Conservation (phyloP, 441 rosid species). For the Geranium incanum region DNA sequence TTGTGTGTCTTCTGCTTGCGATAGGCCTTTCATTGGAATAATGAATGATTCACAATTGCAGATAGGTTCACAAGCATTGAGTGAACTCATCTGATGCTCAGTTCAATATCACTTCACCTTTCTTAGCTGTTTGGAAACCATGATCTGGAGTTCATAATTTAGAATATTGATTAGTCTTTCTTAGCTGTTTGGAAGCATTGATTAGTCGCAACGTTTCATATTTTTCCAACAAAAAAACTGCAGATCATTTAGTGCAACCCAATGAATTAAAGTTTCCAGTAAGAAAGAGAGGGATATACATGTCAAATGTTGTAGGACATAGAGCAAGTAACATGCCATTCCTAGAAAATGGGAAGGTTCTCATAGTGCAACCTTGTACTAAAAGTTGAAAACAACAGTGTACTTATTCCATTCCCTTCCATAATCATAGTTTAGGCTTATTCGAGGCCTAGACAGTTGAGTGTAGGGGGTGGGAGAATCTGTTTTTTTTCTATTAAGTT, state of each 20-base stretch:
- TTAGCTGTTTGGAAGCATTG: neutral
- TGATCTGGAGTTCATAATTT: neutral
- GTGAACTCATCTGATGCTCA: neutral
- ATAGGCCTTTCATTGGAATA: too few species aligned
- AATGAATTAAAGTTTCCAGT: neutral
- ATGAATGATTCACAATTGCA: too few species aligned
- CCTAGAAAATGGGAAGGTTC: too few species aligned
- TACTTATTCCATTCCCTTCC: neutral
- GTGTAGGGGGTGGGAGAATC: slow-evolving; percentile 6
- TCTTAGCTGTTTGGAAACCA: neutral
- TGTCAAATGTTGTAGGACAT: neutral
- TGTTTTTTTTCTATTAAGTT: neutral
- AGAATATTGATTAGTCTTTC: too few species aligned
- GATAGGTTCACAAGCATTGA: neutral
- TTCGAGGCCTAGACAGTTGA: neutral
- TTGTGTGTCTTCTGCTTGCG: too few species aligned
- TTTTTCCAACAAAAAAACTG: too few species aligned
- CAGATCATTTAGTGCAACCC: neutral
- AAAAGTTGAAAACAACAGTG: neutral
- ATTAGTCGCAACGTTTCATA: neutral
- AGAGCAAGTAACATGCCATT: neutral
- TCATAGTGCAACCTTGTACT: neutral
- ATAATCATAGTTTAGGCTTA: too few species aligned
- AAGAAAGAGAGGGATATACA: neutral
- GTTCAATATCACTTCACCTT: neutral